A percentile compares a stretch with the other conserved stretches of the same genome.
Evolutionary conservation across 441 rosid species (phyloP).

Genomic region (Erysimum cheiri): DNA sequence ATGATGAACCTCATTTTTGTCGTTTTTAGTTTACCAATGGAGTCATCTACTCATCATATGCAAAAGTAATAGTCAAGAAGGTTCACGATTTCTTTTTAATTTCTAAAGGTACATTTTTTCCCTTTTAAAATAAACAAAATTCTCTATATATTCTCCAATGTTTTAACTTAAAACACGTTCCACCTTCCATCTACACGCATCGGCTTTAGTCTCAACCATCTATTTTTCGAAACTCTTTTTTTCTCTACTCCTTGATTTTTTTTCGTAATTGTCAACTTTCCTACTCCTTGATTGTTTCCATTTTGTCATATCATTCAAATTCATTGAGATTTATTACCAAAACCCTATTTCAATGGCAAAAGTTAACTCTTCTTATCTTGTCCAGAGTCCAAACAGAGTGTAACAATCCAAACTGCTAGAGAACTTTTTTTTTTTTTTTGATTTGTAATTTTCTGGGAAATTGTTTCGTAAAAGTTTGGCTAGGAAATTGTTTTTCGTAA

Average conservation of each 20-base stretch:
- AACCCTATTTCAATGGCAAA: conserved; percentile 1
- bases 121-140: background rate
- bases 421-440: background rate
- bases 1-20: background rate
- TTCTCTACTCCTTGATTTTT: background rate
- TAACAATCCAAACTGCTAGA: conserved; percentile 1
- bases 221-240: background rate
- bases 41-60: conserved; percentile 4
- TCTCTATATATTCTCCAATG: background rate
- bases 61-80: background rate
- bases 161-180: conserved; percentile 35
- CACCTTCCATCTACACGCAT: conserved; percentile 31
- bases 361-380: background rate
- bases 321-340: background rate
- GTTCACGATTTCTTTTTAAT: background rate
- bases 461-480: conserved; percentile 21
- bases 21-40: background rate
- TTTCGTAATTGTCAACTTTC: background rate
- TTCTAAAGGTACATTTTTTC: background rate
- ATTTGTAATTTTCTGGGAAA: conserved; percentile 1
- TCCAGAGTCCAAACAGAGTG: conserved; percentile 20
- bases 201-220: conserved; percentile 24
- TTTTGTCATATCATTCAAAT: conserved; percentile 18
- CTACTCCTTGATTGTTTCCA: conserved; percentile 11
- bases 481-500: conserved; percentile 31